Conservation (phyloP, 2,329 filamentous ascomycete species). For the Nothophoma quercina region DNA sequence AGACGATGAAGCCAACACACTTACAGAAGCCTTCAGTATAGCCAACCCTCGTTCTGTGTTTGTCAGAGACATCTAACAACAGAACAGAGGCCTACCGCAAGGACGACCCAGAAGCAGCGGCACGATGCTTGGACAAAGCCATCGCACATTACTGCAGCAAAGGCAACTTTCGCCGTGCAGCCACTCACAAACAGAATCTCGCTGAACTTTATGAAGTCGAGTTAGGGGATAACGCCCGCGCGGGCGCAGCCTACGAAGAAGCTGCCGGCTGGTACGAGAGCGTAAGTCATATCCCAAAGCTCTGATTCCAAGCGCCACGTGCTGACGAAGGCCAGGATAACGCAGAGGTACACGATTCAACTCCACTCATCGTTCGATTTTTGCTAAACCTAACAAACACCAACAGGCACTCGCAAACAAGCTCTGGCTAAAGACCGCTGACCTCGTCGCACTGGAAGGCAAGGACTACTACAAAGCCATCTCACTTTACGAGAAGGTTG, state of each 20-base stretch:
- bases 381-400: conserved; percentile 32
- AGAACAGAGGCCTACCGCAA: conserved; percentile 78
- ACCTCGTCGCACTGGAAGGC: conserved; percentile 79
- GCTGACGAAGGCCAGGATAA: conserved; percentile 44
- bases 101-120: conserved; percentile 82
- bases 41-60: background rate
- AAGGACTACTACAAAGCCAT: conserved; percentile 70
- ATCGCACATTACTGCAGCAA: conserved; percentile 87
- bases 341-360: conserved; percentile 39
- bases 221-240: conserved; percentile 77
- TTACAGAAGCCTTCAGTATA: conserved; percentile 83
- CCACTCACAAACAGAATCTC: conserved; percentile 87
- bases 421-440: conserved; percentile 89
- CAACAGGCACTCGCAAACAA: conserved; percentile 79
- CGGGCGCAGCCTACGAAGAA: conserved; percentile 82
- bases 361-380: conserved; percentile 12
- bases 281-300: conserved; percentile 28
- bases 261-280: conserved; percentile 87
- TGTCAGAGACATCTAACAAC: conserved; percentile 17
- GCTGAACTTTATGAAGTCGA: conserved; percentile 87
- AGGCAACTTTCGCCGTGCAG: conserved; percentile 90
- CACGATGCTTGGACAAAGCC: conserved; percentile 77
- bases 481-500: conserved; percentile 77
- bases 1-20: conserved; percentile 88
- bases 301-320: background rate